A percentile compares a stretch with the other conserved stretches of the same genome.
Evolutionary conservation across 768 basidiomycete genomes (phyloP).

Genomic region (Calvatia gigantea): DNA sequence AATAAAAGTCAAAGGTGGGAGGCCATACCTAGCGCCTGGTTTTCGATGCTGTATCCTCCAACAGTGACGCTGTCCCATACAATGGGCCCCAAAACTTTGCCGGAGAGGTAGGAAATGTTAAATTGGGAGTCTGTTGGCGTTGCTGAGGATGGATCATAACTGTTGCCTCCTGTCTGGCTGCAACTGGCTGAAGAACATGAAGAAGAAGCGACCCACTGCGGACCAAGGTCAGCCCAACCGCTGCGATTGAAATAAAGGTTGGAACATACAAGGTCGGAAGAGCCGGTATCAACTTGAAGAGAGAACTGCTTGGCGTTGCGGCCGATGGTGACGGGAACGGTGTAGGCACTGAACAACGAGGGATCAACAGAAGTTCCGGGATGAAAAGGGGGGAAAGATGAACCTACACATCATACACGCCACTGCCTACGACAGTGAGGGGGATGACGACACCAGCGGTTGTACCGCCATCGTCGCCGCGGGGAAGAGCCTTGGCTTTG

Average conservation of each 20-base stretch:
- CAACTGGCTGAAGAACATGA: constrained; percentile 59
- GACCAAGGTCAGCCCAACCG: background rate
- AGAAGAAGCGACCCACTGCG: constrained; percentile 71
- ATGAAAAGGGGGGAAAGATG: background rate
- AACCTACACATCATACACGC: constrained; percentile 60
- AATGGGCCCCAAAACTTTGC: constrained; percentile 56
- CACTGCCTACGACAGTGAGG: constrained; percentile 50
- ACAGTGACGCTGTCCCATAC: constrained; percentile 65
- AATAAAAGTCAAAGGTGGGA: background rate
- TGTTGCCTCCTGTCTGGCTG: constrained; percentile 35
- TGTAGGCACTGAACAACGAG: constrained; percentile 51
- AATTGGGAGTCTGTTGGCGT: constrained; percentile 40
- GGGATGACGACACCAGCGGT: constrained; percentile 54
- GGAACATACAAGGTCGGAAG: constrained; percentile 67
- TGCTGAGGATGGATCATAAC: constrained; percentile 55
- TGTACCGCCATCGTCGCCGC: constrained; percentile 29
- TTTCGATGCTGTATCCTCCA: constrained; percentile 59
- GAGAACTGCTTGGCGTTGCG: constrained; percentile 44
- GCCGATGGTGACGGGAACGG: constrained; percentile 57
- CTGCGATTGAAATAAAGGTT: background rate
- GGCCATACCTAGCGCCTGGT: constrained; percentile 67
- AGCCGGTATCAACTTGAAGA: constrained; percentile 78
- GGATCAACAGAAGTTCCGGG: background rate
- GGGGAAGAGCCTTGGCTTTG: constrained; percentile 16
- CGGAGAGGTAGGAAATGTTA: constrained; percentile 55